Base-by-base conservation (phyloP, 1,284 basidiomycete genomes). In the Sanghuangporus baumii region DNA sequence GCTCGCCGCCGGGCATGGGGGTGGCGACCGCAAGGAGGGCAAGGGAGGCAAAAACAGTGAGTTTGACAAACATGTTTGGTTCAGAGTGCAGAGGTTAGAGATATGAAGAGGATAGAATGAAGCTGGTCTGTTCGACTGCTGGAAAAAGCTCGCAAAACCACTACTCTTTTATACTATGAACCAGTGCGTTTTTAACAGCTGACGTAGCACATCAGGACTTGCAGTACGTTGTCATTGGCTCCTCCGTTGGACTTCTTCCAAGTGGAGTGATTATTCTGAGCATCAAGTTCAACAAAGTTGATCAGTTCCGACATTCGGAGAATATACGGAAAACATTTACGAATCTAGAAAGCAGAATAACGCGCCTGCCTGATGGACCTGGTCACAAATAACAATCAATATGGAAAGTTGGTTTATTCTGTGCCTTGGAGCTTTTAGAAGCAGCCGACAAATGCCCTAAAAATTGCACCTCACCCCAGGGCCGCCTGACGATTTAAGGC, bases 21-120 rank as follows among this genome's bases (percentile, higher is more conserved):
- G 60, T 65, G 60, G 63, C 63, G 60, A 65, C 63, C 55, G 63
- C 63, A 62, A 65, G 60, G 31, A 62, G 43, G 34, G 63, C 63
- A 48, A 65, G 60, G 34, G 63, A 65, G n/a, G 63, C 55, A 55
- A 62, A 20, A 48, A 57, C 20, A 34, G 50, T 55, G 20, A 65
- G 46, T 43, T 61, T 65, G 55, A 55, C 48, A 57, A 64, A 64
- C 63, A 64, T 64, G n/a, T 63, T 59, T 43, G 36, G 38, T 54
- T 9, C 23, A 31, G 26, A 16, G 36, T 41, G 8, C 20, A 43
- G 6, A 14, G n/a, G 59, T 34, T 43, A 26, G 36, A 59, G 54
- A 18, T 4, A n/a, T 38, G 26, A n/a, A 38, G 41, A 41, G 16
- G 20, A 18, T 12, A 9, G 36, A 14, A 18, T n/a, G 7, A 18